phyloP scores from a whole-genome alignment of 2,329 filamentous ascomycete genomes.

The Thielaviopsis euricoi region DNA sequence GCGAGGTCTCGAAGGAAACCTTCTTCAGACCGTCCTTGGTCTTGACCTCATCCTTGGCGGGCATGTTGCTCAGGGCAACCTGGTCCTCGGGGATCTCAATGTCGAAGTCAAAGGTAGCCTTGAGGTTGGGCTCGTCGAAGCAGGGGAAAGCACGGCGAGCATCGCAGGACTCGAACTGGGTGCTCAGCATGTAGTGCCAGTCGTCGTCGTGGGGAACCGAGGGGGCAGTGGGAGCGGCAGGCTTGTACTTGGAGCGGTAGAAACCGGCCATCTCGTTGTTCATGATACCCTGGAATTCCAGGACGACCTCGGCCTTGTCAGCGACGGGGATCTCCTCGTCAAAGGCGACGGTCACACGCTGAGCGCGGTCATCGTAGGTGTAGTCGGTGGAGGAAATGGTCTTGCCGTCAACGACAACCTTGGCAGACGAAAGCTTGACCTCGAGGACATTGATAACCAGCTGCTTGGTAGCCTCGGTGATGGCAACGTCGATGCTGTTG shows the following conservation, averaged over 20 bases:
- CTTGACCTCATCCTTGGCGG: constrained; percentile 52
- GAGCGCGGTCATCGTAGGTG: constrained; percentile 65
- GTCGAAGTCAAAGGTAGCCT: constrained; percentile 87
- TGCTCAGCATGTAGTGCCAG: constrained; percentile 69
- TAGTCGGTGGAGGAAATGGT: constrained; percentile 40
- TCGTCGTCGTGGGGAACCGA: constrained; percentile 62
- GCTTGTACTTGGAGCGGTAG: constrained; percentile 89
- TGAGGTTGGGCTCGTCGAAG: constrained; percentile 95
- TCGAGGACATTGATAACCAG: constrained; percentile 77
- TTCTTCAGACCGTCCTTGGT: constrained; percentile 48
- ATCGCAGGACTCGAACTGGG: constrained; percentile 94
- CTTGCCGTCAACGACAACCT: constrained; percentile 31
- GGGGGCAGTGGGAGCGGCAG: constrained; percentile 49
- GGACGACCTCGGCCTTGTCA: constrained; percentile 46
- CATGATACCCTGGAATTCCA: constrained; percentile 66
- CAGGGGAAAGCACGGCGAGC: constrained; percentile 90
- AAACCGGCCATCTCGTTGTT: constrained; percentile 90
- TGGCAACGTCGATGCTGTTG: constrained; percentile 52
- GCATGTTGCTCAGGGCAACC: constrained; percentile 90
- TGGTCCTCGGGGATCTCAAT: constrained; percentile 83
- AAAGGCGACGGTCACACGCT: constrained; percentile 69
- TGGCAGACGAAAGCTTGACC: constrained; percentile 53
- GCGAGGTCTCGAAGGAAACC: constrained; percentile 68
- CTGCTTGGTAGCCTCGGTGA: constrained; percentile 55
- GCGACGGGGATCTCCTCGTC: constrained; percentile 50